A percentile compares a stretch with the other conserved stretches of the same genome.
phyloP scores from a whole-genome alignment of 805 yeast genomes.

The Kuraishia ogatae region DNA sequence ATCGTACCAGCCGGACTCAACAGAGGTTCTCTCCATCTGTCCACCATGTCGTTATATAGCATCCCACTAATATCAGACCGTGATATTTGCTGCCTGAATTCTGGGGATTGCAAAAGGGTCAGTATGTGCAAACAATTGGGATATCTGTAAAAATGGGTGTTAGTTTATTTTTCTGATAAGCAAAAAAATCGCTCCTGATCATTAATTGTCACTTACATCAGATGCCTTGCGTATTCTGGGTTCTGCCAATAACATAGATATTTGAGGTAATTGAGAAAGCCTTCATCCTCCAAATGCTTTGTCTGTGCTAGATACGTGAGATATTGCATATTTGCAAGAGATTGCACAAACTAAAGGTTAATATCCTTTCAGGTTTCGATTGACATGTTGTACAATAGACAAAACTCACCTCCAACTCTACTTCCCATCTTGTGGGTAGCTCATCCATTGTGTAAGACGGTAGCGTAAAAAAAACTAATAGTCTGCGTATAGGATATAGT shows the following conservation, averaged over 20 bases:
- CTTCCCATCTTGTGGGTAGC: slow-evolving; percentile 73
- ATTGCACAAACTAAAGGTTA: slow-evolving; percentile 64
- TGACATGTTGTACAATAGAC: neutral
- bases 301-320: slow-evolving; percentile 82
- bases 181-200: neutral
- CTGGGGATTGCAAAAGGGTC: slow-evolving; percentile 46
- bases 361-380: neutral
- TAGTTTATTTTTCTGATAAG: slow-evolving; percentile 6
- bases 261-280: slow-evolving; percentile 65
- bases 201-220: slow-evolving; percentile 32
- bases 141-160: slow-evolving; percentile 30
- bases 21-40: slow-evolving; percentile 49
- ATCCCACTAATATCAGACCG: slow-evolving; percentile 49
- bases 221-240: slow-evolving; percentile 60
- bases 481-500: neutral
- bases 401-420: slow-evolving; percentile 62
- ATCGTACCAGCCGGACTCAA: neutral
- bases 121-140: slow-evolving; percentile 86
- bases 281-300: slow-evolving; percentile 60
- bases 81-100: slow-evolving; percentile 46
- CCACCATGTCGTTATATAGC: slow-evolving; percentile 69
- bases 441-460: neutral
- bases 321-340: slow-evolving; percentile 84
- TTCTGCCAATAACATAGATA: slow-evolving; percentile 83
- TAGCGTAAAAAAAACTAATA: neutral